phyloP scores from a whole-genome alignment of 495 filamentous ascomycete species.

The Wilcoxina mikolae region DNA sequence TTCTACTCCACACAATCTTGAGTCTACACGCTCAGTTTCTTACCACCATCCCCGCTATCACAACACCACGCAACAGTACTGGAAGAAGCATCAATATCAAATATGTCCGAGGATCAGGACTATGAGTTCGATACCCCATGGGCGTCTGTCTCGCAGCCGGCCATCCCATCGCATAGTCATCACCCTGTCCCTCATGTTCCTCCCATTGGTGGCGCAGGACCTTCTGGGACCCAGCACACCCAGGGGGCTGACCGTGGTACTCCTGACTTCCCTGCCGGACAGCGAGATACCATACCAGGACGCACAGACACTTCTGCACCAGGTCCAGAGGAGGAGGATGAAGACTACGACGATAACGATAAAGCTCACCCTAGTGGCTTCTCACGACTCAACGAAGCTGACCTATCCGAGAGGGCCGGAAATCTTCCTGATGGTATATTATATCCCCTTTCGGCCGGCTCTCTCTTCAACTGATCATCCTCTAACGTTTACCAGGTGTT shows the following conservation, averaged over 20 bases:
- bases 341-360: slow-evolving; percentile 1
- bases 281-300: neutral
- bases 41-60: too few species aligned
- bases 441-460: neutral
- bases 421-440: slow-evolving; percentile 12
- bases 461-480: neutral
- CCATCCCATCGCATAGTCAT: neutral
- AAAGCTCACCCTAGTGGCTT: slow-evolving; percentile 13
- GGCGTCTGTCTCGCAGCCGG: neutral
- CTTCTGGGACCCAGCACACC: neutral
- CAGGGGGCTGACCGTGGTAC: neutral
- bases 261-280: neutral
- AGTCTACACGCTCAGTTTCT: too few species aligned
- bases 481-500: slow-evolving; percentile 1
- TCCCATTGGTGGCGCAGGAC: neutral
- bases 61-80: too few species aligned
- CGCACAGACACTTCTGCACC: neutral
- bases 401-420: slow-evolving; percentile 16
- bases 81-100: too few species aligned
- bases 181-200: neutral
- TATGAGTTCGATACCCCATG: neutral
- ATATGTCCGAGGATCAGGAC: neutral
- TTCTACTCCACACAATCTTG: too few species aligned
- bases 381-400: slow-evolving; percentile 16
- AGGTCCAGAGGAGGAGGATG: neutral